Evolutionary conservation across 495 filamentous ascomycete genomes (phyloP).

Genomic region (Penicillium robsamsonii): DNA sequence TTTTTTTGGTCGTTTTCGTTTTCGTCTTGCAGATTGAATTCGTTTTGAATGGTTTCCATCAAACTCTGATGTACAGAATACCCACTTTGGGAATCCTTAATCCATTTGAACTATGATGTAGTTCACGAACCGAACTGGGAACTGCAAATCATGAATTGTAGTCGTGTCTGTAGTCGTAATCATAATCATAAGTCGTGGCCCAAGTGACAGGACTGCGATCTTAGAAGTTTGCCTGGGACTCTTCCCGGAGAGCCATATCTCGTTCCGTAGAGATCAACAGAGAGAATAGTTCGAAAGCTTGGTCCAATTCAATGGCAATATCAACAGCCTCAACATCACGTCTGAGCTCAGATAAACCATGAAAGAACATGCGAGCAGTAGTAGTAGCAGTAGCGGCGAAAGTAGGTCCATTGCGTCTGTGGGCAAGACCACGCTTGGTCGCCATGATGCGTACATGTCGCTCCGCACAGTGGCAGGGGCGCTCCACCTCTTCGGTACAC

Average conservation of each 20-base stretch:
- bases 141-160: background rate
- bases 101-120: no score
- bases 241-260: background rate
- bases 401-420: conserved; percentile 6
- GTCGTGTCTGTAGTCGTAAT: background rate
- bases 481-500: conserved; percentile 32
- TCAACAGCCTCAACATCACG: conserved; percentile 15
- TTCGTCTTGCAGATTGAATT: background rate
- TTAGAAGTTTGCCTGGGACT: background rate
- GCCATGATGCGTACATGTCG: conserved; percentile 35
- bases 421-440: conserved; percentile 17
- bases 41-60: background rate
- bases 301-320: conserved; percentile 23
- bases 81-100: no score
- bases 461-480: conserved; percentile 37
- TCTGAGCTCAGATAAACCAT: conserved; percentile 25
- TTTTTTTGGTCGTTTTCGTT: background rate
- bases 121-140: background rate
- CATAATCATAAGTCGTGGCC: background rate
- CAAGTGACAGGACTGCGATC: background rate
- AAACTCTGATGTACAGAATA: background rate
- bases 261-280: conserved; percentile 34
- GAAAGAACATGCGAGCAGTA: conserved; percentile 31
- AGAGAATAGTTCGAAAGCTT: conserved; percentile 22
- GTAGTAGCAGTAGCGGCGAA: conserved; percentile 28